These are phyloP conservation scores for Paradendryphiella salina DNA, from an alignment of 2,329 filamentous ascomycete species.

Conservation along the genomic window DNA sequence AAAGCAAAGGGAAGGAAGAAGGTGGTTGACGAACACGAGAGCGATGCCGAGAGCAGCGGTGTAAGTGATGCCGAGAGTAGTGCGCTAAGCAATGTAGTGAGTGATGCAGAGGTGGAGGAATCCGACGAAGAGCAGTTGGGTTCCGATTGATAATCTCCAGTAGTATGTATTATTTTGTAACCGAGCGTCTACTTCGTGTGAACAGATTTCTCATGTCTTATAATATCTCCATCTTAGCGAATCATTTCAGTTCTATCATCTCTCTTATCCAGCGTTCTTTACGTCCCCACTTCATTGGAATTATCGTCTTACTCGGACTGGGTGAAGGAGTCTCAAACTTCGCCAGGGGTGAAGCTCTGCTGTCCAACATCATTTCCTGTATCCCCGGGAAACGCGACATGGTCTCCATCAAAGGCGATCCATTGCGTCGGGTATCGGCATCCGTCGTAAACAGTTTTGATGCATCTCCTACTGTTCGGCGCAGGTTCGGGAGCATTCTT, in stretches of 20 bases:
- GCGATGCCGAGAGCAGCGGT: conserved; percentile 29
- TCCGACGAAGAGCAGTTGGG: conserved; percentile 7
- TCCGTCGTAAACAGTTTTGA: conserved; percentile 27
- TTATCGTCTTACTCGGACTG: conserved; percentile 13
- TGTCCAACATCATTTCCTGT: conserved; percentile 12
- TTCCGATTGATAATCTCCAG: background rate
- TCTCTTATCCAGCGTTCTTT: background rate
- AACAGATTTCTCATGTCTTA: conserved; percentile 1
- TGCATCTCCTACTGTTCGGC: conserved; percentile 11
- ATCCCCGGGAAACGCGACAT: conserved; percentile 26
- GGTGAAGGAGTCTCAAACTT: conserved; percentile 43
- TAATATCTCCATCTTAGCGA: background rate
- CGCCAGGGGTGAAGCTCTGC: conserved; percentile 29
- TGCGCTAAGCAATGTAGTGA: conserved; percentile 32
- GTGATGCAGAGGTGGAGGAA: conserved; percentile 31
- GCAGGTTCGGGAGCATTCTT: conserved; percentile 24
- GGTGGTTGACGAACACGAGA: conserved; percentile 27
- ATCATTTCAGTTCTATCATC: background rate
- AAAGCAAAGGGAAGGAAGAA: conserved; percentile 22
- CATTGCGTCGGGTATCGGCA: conserved; percentile 46
- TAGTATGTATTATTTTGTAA: background rate
- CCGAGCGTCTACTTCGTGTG: conserved; percentile 1
- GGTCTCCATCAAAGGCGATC: conserved; percentile 29
- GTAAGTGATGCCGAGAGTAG: conserved; percentile 18
- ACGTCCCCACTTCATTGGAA: background rate